Percentiles rank a stretch among this genome's conserved stretches.
These are phyloP conservation scores for Lobosporangium transversale DNA, from an alignment of 192 early-diverging fungal genomes.

Conservation along the genomic window DNA sequence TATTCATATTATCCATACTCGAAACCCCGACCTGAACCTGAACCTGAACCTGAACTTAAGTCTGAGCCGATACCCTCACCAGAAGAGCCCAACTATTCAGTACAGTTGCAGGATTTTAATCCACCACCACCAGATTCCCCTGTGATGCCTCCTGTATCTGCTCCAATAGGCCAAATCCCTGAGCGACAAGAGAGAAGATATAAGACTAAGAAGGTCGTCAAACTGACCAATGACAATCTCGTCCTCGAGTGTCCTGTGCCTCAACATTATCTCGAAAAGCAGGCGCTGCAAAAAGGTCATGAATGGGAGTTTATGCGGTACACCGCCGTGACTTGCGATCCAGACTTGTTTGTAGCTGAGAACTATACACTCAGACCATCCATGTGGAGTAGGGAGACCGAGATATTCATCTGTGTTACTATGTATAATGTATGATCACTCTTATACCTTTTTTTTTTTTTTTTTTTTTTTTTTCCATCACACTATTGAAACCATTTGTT, in stretches of 20 bases:
- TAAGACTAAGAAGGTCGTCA: conserved; percentile 65
- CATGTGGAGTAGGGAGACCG: conserved; percentile 71
- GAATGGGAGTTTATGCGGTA: conserved; percentile 83
- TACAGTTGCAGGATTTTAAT: conserved; percentile 36
- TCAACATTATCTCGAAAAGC: conserved; percentile 54
- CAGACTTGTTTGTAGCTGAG: conserved; percentile 62
- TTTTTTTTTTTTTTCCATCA: no score
- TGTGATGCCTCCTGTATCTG: conserved; percentile 45
- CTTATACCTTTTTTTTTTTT: no score
- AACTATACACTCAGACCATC: conserved; percentile 74
- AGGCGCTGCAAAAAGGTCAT: conserved; percentile 59
- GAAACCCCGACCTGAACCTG: conserved; percentile 15
- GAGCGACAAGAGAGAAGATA: conserved; percentile 60
- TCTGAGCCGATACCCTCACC: no score
- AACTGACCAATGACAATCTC: conserved; percentile 73
- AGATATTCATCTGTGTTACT: conserved; percentile 84
- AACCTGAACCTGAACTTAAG: conserved; percentile 17
- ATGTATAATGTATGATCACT: conserved; percentile 71
- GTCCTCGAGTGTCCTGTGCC: conserved; percentile 80
- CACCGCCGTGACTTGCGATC: conserved; percentile 77
- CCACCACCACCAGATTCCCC: conserved; percentile 43
- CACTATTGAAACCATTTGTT: no score
- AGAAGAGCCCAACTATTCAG: conserved; percentile 26
- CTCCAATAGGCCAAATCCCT: conserved; percentile 53
- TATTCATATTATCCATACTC: conserved; percentile 45